Percentiles rank a stretch among this genome's conserved stretches.
Evolutionary conservation across 2,329 filamentous ascomycete genomes (phyloP).

Genomic region (Phoma sp.): DNA sequence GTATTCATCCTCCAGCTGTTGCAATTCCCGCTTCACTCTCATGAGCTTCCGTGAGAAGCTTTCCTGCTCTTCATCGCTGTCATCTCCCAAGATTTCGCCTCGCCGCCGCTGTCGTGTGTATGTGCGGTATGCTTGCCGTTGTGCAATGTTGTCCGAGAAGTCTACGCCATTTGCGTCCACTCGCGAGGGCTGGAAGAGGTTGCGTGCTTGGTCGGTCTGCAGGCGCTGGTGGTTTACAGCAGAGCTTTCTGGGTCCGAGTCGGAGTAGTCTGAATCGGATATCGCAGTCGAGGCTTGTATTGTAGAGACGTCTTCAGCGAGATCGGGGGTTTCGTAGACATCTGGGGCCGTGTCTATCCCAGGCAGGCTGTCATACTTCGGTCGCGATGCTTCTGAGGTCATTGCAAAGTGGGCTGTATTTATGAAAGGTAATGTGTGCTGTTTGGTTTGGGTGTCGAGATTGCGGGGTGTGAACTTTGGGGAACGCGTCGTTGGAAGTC

Average conservation of each 20-base stretch:
- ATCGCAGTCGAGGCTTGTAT: constrained; percentile 61
- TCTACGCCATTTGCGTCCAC: constrained; percentile 82
- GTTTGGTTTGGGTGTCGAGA: constrained; percentile 4
- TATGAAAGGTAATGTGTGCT: not conserved
- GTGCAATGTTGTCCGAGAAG: constrained; percentile 88
- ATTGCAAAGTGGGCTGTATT: constrained; percentile 21
- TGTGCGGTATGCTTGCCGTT: constrained; percentile 79
- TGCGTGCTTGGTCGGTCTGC: constrained; percentile 79
- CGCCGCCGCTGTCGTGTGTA: constrained; percentile 70
- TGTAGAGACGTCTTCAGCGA: constrained; percentile 89
- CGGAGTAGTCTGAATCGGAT: constrained; percentile 63
- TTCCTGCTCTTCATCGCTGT: constrained; percentile 74
- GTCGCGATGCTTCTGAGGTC: constrained; percentile 40
- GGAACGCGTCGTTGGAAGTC: constrained; percentile 30
- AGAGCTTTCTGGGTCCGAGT: constrained; percentile 50
- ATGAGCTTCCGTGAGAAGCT: constrained; percentile 80
- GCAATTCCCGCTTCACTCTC: constrained; percentile 81
- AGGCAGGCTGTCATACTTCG: constrained; percentile 59
- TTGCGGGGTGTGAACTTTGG: constrained; percentile 16
- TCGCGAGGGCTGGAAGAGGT: constrained; percentile 76
- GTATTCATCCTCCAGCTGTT: constrained; percentile 67
- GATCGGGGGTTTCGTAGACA: constrained; percentile 93
- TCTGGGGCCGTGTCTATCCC: constrained; percentile 81
- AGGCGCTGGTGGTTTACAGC: constrained; percentile 78
- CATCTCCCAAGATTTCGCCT: constrained; percentile 71